Evolutionary conservation across 148 eudicot genomes (phyloP).

Genomic region (Euryodendron excelsum): DNA sequence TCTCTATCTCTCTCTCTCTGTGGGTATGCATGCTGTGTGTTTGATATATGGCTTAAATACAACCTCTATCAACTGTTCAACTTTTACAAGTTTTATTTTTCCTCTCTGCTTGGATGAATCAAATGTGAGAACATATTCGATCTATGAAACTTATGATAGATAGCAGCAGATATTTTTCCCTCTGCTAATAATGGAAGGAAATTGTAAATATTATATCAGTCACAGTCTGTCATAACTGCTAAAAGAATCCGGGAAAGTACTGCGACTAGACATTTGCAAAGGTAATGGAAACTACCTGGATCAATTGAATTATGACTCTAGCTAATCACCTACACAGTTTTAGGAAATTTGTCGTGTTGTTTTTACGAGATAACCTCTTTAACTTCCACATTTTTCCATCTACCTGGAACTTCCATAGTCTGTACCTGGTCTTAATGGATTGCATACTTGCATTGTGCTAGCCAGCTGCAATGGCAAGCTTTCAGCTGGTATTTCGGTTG

Average conservation of each 20-base stretch:
- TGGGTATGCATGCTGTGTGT: neutral
- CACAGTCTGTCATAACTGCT: neutral
- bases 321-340: neutral
- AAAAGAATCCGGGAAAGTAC: neutral
- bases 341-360: neutral
- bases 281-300: neutral
- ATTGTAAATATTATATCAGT: too few relatives aligned
- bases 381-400: neutral
- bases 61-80: neutral
- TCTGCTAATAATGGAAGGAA: too few relatives aligned
- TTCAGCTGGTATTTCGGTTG: neutral
- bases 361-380: neutral
- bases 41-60: neutral
- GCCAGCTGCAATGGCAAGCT: neutral
- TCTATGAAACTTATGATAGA: too few relatives aligned
- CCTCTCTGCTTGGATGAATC: neutral
- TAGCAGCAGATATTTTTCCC: neutral
- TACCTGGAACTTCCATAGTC: too few relatives aligned
- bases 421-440: too few relatives aligned
- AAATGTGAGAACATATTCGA: too few relatives aligned
- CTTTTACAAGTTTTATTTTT: neutral
- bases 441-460: too few relatives aligned
- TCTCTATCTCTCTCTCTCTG: neutral
- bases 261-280: neutral
- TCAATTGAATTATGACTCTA: neutral